Base-by-base conservation (phyloP, 352 stramenopile genomes). In the Pythium guiyangense region DNA sequence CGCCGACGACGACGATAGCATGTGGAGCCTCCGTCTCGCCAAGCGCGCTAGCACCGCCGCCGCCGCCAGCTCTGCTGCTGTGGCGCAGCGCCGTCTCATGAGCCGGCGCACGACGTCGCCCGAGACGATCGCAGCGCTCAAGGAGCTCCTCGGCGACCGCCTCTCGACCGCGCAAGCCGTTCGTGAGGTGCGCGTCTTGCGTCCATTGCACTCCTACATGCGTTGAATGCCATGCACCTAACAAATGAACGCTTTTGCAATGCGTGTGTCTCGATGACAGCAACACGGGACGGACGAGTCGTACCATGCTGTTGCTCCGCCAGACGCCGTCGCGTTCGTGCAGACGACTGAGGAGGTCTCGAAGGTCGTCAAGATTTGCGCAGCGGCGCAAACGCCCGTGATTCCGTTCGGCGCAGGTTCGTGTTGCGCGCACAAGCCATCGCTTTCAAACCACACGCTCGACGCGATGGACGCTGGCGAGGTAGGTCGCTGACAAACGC, bases 401-500 rank as follows among this genome's bases (percentile, higher is more conserved):
- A 97, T 99, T 58, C 86, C 96, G 6, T 99, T 97, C 74, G 97
- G 96, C 44, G 91, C 79, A 2, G 95, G 88, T 27, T 96, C 84
- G 42, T 54, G 29, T 31, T 0, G 8, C 34, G 4, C 0, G 3
- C 20, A 22, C 0, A 22, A 5, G 3, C 9, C 11, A 9, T 35
- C 29, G 29, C 29, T 34, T 8, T 34, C 29, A 34, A 34, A 34
- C 29, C 3, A 34, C 29, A 6, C 29, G 29, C 29, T 34, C 29
- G 6, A 6, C 6, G 29, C 29, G 29, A 34, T 34, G 3, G 29
- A 35, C 31, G 31, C 31, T 35, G 31, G 31, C 6, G 11, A 35
- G 6, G 1, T 9, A 5, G 6, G 31, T 35, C 31, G 11, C 12
- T 49, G 34, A 17, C n/a, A 2, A 8, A 26, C 17, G 12, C 6